Evolutionary conservation across 2,329 filamentous ascomycete species (phyloP).

Genomic region (Ophiostoma triangulosporum): DNA sequence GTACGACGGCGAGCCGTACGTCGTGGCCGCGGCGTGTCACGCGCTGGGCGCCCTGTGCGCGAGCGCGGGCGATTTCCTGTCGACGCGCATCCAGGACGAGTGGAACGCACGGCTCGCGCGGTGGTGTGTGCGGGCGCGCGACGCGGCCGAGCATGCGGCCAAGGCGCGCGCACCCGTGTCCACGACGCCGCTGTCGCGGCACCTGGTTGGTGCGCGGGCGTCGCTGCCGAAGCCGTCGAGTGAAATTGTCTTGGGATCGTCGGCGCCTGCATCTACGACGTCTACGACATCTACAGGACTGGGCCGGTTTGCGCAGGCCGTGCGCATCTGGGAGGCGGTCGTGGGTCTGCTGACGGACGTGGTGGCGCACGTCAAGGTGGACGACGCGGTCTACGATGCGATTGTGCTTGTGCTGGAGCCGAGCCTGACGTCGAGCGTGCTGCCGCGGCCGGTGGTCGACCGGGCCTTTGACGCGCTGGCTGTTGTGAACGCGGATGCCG

Average conservation of each 20-base stretch:
- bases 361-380: constrained; percentile 48
- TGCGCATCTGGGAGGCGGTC: constrained; percentile 51
- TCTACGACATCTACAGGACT: constrained; percentile 21
- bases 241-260: neutral
- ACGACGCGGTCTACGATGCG: constrained; percentile 58
- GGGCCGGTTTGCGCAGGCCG: constrained; percentile 46
- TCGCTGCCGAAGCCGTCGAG: too few relatives aligned
- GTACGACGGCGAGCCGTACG: constrained; percentile 52
- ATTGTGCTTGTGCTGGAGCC: constrained; percentile 49
- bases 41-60: constrained; percentile 56
- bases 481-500: constrained; percentile 55
- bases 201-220: neutral
- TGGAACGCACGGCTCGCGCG: constrained; percentile 35
- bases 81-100: constrained; percentile 57
- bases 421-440: constrained; percentile 17
- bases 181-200: neutral
- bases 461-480: constrained; percentile 47
- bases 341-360: constrained; percentile 45
- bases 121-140: constrained; percentile 24
- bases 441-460: constrained; percentile 25
- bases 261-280: constrained; percentile 8
- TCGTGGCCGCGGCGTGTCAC: constrained; percentile 56
- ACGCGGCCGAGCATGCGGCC: constrained; percentile 26
- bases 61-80: constrained; percentile 69
- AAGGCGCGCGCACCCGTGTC: constrained; percentile 1